Evolutionary conservation across 352 stramenopile species (phyloP), one percentile per base, ranked within the genome.

Genomic region (Plasmopara viticola): DNA sequence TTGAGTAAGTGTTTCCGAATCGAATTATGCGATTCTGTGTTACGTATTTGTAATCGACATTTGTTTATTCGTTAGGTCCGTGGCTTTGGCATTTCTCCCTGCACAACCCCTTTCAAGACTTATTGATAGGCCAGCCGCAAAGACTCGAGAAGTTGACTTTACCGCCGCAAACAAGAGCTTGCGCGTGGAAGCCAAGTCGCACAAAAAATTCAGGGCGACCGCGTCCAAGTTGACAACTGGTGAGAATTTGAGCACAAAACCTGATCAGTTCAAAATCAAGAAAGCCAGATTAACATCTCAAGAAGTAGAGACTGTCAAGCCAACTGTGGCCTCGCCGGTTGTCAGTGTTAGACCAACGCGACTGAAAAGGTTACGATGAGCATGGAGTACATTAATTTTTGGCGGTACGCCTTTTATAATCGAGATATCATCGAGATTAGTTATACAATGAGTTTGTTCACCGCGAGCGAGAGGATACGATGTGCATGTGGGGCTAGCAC

Each of bases 1-100:
- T 90, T 43, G 58, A 77, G 82, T 87, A 67, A 18, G 75, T 74
- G 9, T 25, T 25, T 25, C 20, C 20, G 20, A 25, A 25, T 25
- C 20, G 20, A 25, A 25, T 25, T 25, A 12, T 46, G 5, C n/a
- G 18, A 9, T 30, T 39, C 8, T 12, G 6, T 41, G 37, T 30
- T 43, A 31, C 9, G 2, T 41, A 6, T 12, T 49, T 30, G 8
- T 9, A 20, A 5, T 48, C 2, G 29, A 40, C 6, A 33, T 3
- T 29, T 51, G 12, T 34, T 18, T 10, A 33, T 46, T 35, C 31
- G 6, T 43, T 43, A 75, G 66, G 44, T 68, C 66, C 17, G 66
- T 72, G 12, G 55, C 62, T 5, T 44, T 64, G n/a, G 39, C 50
- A 7, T 75, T 68, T 44, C 50, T 70, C 5, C 60, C 60, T 33